Conservation (phyloP, 495 filamentous ascomycete species). For the Tuber aestivum region DNA sequence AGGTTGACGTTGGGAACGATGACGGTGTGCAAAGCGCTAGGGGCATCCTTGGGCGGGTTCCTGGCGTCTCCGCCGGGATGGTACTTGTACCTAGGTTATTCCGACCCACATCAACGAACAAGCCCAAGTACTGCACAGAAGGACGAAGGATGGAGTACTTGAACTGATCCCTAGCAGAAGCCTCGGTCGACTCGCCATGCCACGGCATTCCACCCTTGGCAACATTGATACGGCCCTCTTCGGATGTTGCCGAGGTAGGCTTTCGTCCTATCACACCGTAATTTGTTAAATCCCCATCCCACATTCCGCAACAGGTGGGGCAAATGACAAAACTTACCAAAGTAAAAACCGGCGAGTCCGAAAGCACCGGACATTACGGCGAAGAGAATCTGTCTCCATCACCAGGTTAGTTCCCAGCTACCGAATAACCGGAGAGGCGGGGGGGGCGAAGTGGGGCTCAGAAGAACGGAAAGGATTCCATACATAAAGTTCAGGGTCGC, state of each 20-base stretch:
- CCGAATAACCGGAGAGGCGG: constrained; percentile 4
- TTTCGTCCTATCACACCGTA: constrained; percentile 56
- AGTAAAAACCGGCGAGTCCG: constrained; percentile 80
- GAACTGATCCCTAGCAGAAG: constrained; percentile 50
- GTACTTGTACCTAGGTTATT: constrained; percentile 52
- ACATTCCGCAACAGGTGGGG: background rate
- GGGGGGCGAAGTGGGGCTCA: background rate
- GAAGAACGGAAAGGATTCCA: constrained; percentile 26
- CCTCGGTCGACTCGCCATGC: constrained; percentile 56
- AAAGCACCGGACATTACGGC: constrained; percentile 88
- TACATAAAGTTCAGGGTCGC: constrained; percentile 79
- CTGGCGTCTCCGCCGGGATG: constrained; percentile 79
- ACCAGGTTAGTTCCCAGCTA: constrained; percentile 6
- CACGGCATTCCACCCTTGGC: constrained; percentile 77
- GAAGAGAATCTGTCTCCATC: constrained; percentile 63
- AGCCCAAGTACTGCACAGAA: background rate
- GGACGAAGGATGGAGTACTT: constrained; percentile 53
- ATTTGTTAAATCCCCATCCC: background rate
- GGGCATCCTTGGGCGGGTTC: constrained; percentile 75
- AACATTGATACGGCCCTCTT: constrained; percentile 63
- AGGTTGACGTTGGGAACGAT: constrained; percentile 87
- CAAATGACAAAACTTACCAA: constrained; percentile 48
- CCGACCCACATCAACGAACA: background rate
- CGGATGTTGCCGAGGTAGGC: constrained; percentile 78
- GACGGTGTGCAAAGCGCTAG: constrained; percentile 88